These are phyloP conservation scores for Aphanomyces cochlioides DNA, from an alignment of 352 stramenopile species.

Conservation along the genomic window DNA sequence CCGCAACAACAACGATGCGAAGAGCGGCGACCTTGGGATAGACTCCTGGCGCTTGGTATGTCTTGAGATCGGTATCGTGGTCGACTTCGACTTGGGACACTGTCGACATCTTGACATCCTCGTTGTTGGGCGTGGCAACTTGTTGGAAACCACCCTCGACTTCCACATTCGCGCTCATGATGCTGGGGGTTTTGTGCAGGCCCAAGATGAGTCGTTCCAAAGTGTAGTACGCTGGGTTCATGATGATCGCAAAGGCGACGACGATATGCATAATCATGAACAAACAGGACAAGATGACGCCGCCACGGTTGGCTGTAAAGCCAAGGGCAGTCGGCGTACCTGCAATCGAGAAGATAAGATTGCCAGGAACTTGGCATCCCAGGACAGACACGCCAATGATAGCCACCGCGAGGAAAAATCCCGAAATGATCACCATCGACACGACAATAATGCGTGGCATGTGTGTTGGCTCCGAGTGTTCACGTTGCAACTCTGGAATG, in stretches of 20 bases:
- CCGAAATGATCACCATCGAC: constrained; percentile 58
- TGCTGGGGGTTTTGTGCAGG: neutral
- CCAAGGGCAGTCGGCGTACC: constrained; percentile 27
- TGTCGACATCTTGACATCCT: no score
- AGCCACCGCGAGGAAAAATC: constrained; percentile 31
- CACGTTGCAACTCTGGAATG: constrained; percentile 56
- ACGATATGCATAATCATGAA: constrained; percentile 32
- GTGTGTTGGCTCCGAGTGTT: constrained; percentile 53
- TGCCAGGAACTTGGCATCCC: constrained; percentile 33
- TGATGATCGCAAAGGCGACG: constrained; percentile 29
- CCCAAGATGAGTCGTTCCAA: constrained; percentile 19
- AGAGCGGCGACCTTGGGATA: constrained; percentile 32
- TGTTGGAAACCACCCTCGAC: no score
- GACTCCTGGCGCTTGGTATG: constrained; percentile 12
- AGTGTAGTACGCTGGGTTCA: constrained; percentile 16
- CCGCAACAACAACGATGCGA: constrained; percentile 50
- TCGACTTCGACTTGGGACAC: neutral
- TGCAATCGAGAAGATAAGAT: constrained; percentile 32
- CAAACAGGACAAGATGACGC: constrained; percentile 29
- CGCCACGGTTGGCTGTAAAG: constrained; percentile 25
- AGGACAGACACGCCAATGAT: constrained; percentile 24
- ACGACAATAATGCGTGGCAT: constrained; percentile 60
- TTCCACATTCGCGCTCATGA: neutral
- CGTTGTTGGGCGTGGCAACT: no score
- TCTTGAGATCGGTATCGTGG: neutral